phyloP scores from a whole-genome alignment of 169 alveolate genomes.

The Plasmodium malariae region DNA sequence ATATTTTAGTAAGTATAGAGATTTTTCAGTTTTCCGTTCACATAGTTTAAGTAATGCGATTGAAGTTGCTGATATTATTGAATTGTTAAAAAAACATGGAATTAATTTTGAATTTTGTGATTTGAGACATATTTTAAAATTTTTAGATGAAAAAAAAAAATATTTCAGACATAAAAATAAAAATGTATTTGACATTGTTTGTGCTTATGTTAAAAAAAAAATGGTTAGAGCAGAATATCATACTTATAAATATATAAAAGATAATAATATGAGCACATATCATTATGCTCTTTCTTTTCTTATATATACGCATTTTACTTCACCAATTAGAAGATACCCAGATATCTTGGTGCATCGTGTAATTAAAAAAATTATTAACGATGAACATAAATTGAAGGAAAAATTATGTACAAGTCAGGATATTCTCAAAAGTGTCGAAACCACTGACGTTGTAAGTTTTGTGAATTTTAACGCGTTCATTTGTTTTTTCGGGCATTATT shows the following conservation, averaged over 20 bases:
- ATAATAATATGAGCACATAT: slow-evolving; percentile 77
- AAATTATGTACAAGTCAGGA: slow-evolving; percentile 44
- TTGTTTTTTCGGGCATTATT: background rate
- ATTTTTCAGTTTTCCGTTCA: slow-evolving; percentile 50
- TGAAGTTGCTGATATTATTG: slow-evolving; percentile 54
- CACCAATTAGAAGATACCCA: slow-evolving; percentile 93
- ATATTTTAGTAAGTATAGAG: slow-evolving; percentile 64
- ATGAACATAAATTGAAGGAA: slow-evolving; percentile 21
- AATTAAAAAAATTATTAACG: slow-evolving; percentile 86
- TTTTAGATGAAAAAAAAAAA: slow-evolving; percentile 26
- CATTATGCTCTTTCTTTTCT: slow-evolving; percentile 91
- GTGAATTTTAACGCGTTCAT: background rate
- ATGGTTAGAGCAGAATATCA: slow-evolving; percentile 74
- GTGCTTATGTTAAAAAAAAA: slow-evolving; percentile 66
- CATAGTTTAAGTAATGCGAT: slow-evolving; percentile 35
- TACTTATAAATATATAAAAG: slow-evolving; percentile 54
- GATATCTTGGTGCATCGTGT: slow-evolving; percentile 91
- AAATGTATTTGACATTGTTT: slow-evolving; percentile 42
- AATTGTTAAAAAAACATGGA: slow-evolving; percentile 50
- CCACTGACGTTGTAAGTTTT: slow-evolving; percentile 33
- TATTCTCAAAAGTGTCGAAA: slow-evolving; percentile 23
- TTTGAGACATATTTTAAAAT: slow-evolving; percentile 33
- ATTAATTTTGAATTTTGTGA: slow-evolving; percentile 23
- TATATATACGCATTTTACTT: slow-evolving; percentile 92
- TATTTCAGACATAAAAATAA: slow-evolving; percentile 23